A percentile compares a stretch with the other conserved stretches of the same genome.
phyloP scores from a whole-genome alignment of 176 grass and related monocot species.

The Lolium rigidum region DNA sequence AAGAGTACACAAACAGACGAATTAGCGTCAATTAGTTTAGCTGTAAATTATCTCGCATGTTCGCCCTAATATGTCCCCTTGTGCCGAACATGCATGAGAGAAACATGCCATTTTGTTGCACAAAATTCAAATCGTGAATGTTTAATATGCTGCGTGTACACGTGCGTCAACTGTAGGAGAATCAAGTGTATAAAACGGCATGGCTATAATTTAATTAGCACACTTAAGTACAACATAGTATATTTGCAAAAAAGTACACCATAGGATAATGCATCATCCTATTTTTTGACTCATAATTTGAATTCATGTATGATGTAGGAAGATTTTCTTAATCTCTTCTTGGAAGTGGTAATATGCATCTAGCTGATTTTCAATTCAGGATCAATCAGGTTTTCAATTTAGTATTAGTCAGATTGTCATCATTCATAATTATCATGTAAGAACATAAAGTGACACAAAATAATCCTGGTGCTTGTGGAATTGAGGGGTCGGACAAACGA shows the following conservation, averaged over 20 bases:
- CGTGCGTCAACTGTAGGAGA: neutral
- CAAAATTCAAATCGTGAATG: neutral
- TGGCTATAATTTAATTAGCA: neutral
- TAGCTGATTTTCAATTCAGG: too few relatives aligned
- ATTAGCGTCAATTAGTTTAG: neutral
- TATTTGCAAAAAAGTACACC: neutral
- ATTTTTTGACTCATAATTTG: neutral
- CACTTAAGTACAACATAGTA: neutral
- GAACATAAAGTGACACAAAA: too few relatives aligned
- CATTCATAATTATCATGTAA: too few relatives aligned
- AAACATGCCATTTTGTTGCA: neutral
- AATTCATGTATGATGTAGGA: neutral
- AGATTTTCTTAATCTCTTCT: neutral
- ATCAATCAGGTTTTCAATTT: too few relatives aligned
- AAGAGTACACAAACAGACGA: neutral
- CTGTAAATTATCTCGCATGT: neutral
- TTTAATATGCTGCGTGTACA: neutral
- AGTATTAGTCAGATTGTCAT: too few relatives aligned
- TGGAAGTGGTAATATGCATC: too few relatives aligned
- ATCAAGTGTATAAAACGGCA: neutral
- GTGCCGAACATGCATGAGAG: conserved; percentile 9
- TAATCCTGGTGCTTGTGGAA: too few relatives aligned
- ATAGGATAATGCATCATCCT: too few relatives aligned
- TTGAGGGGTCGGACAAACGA: too few relatives aligned
- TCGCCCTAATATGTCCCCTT: neutral